phyloP scores from a whole-genome alignment of 441 rosid species.

The Brassica hybrid region DNA sequence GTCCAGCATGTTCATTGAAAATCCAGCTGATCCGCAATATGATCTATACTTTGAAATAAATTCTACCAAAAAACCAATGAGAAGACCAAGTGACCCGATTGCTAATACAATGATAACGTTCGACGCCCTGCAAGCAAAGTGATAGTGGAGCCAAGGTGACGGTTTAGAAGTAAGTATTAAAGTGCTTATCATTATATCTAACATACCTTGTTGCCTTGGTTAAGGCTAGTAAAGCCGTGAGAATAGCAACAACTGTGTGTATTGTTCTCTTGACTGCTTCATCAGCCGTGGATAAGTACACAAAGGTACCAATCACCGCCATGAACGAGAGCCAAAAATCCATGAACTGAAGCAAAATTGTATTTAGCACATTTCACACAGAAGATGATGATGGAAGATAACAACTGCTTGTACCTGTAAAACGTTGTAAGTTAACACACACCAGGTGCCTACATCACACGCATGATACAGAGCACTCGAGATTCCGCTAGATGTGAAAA shows the following conservation, averaged over 20 bases:
- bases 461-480: constrained; percentile 97
- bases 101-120: constrained; percentile 84
- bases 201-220: constrained; percentile 93
- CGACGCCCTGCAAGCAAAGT: constrained; percentile 66
- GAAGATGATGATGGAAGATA: constrained; percentile 15
- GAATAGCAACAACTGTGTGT: constrained; percentile 89
- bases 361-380: constrained; percentile 12
- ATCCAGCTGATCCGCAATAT: constrained; percentile 53
- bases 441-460: constrained; percentile 97
- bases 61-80: constrained; percentile 82
- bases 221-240: constrained; percentile 91
- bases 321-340: constrained; percentile 99
- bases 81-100: constrained; percentile 80
- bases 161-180: constrained; percentile 7
- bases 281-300: constrained; percentile 73
- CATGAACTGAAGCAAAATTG: constrained; percentile 74
- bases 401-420: constrained; percentile 67
- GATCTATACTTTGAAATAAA: constrained; percentile 66
- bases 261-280: constrained; percentile 84
- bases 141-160: constrained; percentile 24
- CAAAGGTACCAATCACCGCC: constrained; percentile 94
- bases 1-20: constrained; percentile 51
- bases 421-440: constrained; percentile 72
- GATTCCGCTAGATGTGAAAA: constrained; percentile 90
- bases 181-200: constrained; percentile 11